Evolutionary conservation across 805 yeast genomes (phyloP), one percentile per base, ranked within the genome.

Genomic region (Zygoascus bituminiphila): DNA sequence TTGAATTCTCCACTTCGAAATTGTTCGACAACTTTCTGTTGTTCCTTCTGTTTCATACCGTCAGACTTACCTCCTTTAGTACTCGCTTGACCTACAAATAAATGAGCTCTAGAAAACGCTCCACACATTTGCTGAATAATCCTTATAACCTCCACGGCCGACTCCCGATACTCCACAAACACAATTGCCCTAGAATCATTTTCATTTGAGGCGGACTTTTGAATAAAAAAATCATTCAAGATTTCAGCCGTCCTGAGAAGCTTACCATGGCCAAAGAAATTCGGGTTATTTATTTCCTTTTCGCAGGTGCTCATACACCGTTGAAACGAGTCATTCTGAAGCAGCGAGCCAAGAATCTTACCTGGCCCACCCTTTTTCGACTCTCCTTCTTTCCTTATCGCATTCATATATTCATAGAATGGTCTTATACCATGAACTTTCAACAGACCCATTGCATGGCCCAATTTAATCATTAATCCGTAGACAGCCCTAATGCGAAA

Each of bases 91-190:
- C 99, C 99, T 53, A 93, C 87, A 61, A 93, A 93, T 21, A 91
- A 78, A 62, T 87, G 95, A 0, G 98, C 86, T 44, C 76, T 75
- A 20, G 61, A 61, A 77, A 65, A 22, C 46, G 56, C 37, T 53
- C 67, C 24, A 52, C 55, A 53, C 14, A 56, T 48, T 64, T 65
- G 36, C 59, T 42, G 81, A 66, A 46, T 67, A 7, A 74, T 75
- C 54, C 79, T 80, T 1, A 86, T 87, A 41, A 93, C 83, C 53
- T 89, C 97, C 37, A 86, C 67, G 0, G 98, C 98, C 4, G 96
- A 83, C 54, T 87, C 94, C 62, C 99, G 75, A 51, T 79, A 76
- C 61, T 89, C 96, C 0, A 95, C 84, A 63, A 93, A 93, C 0
- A 93, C 74, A 39, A 93, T 94, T 2, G 83, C 93, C 54, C 86